phyloP scores from a whole-genome alignment of 192 early-diverging fungal species.

The Umbelopsis sp. region DNA sequence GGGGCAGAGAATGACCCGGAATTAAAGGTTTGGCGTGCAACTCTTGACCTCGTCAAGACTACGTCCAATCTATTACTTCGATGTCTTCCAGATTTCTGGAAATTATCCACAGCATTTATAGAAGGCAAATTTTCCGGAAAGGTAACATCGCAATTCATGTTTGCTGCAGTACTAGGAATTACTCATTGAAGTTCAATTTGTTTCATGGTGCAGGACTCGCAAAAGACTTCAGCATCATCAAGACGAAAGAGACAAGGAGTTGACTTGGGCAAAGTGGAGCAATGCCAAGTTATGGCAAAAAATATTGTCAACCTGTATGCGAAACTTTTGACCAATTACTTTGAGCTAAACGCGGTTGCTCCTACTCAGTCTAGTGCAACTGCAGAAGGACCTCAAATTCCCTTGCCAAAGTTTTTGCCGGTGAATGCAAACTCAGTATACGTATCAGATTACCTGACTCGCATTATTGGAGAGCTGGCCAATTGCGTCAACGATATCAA shows the following conservation, averaged over 20 bases:
- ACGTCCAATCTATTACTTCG: constrained; percentile 77
- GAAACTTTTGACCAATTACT: constrained; percentile 54
- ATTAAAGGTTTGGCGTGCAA: constrained; percentile 75
- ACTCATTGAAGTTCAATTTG: background rate
- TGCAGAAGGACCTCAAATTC: background rate
- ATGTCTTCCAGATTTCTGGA: constrained; percentile 92
- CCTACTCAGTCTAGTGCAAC: background rate
- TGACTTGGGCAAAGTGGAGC: constrained; percentile 65
- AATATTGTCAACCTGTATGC: constrained; percentile 67
- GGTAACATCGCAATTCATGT: constrained; percentile 3
- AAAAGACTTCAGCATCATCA: constrained; percentile 16
- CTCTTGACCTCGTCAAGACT: constrained; percentile 66
- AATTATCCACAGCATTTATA: constrained; percentile 82
- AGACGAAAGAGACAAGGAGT: constrained; percentile 43
- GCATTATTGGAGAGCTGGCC: constrained; percentile 73
- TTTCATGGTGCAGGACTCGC: background rate
- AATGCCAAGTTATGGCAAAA: constrained; percentile 66
- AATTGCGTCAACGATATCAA: constrained; percentile 81
- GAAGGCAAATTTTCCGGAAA: constrained; percentile 79
- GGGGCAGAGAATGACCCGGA: constrained; percentile 59
- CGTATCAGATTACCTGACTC: constrained; percentile 75
- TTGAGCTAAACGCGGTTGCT: constrained; percentile 36
- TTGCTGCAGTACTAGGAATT: background rate
- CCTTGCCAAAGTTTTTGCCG: constrained; percentile 36
- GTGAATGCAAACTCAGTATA: constrained; percentile 63